phyloP scores from a whole-genome alignment of 208 protist genomes.

The Plasmodiophora brassicae region DNA sequence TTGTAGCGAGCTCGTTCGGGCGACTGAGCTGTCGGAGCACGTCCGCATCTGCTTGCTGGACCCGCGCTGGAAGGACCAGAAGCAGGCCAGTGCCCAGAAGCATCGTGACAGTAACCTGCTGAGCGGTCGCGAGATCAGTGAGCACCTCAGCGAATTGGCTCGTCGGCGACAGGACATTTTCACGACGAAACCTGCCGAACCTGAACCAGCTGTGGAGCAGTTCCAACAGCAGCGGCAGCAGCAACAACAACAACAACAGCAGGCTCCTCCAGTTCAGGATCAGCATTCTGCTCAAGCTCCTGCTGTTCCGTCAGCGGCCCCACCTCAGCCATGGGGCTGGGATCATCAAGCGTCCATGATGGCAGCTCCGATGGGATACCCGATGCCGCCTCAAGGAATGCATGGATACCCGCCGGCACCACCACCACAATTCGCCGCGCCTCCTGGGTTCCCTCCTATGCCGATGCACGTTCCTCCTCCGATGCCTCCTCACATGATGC shows the following conservation, averaged over 20 bases:
- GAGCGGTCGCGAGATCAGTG: background rate
- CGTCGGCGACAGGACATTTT: background rate
- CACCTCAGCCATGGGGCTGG: background rate
- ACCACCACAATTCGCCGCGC: background rate
- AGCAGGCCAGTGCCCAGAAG: constrained; percentile 1
- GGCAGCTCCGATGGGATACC: background rate
- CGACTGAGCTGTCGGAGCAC: background rate
- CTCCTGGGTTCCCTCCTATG: background rate
- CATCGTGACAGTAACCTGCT: constrained; percentile 7
- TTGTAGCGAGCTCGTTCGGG: background rate
- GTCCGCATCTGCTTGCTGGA: constrained; percentile 32
- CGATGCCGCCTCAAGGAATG: background rate
- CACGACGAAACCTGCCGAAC: background rate
- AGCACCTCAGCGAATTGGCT: background rate
- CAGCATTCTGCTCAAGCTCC: too few relatives aligned
- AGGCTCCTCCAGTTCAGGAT: background rate
- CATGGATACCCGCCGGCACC: background rate
- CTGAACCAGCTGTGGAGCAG: too few relatives aligned
- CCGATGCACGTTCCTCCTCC: background rate
- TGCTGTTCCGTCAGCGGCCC: too few relatives aligned
- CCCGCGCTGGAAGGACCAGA: background rate
- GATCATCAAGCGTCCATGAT: background rate
- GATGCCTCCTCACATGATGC: background rate
- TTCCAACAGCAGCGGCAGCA: too few relatives aligned
- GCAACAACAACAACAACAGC: too few relatives aligned